These are phyloP conservation scores for Chaetomium tenue DNA, from an alignment of 495 filamentous ascomycete genomes.

Conservation along the genomic window DNA sequence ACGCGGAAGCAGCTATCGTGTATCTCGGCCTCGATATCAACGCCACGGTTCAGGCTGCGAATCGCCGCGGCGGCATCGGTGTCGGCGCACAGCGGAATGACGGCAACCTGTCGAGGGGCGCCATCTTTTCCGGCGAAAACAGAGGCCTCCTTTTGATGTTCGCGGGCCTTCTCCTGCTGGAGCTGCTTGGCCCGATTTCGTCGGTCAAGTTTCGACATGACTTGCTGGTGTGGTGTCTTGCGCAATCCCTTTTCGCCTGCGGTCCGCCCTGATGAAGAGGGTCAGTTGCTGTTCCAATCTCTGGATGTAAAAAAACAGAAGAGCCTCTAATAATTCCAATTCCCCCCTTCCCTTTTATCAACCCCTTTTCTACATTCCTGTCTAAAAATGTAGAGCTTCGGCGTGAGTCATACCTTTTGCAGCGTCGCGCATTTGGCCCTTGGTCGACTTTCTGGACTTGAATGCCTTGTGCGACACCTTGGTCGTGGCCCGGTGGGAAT, in stretches of 20 bases:
- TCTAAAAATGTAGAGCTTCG: background rate
- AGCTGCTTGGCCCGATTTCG: constrained; percentile 89
- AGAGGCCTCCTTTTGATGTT: constrained; percentile 69
- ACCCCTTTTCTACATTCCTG: too few relatives aligned
- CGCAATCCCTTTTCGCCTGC: constrained; percentile 59
- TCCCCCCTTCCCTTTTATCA: too few relatives aligned
- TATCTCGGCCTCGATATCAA: constrained; percentile 74
- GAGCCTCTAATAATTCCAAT: too few relatives aligned
- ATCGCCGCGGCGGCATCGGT: constrained; percentile 66
- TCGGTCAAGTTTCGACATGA: constrained; percentile 95
- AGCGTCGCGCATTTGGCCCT: constrained; percentile 74
- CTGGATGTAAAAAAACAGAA: too few relatives aligned
- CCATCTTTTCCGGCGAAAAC: constrained; percentile 82
- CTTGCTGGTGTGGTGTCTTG: constrained; percentile 89
- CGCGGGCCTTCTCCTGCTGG: constrained; percentile 73
- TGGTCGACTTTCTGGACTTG: constrained; percentile 87
- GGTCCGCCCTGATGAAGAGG: constrained; percentile 39
- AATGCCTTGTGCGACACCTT: constrained; percentile 82
- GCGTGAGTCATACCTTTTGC: constrained; percentile 64
- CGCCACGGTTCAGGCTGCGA: constrained; percentile 65
- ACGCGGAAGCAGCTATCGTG: constrained; percentile 57
- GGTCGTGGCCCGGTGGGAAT: constrained; percentile 89
- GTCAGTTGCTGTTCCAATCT: background rate
- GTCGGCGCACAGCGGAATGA: constrained; percentile 77
- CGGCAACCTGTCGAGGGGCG: constrained; percentile 86